Percentiles rank a stretch among this genome's conserved stretches.
These are phyloP conservation scores for Tagetes erecta DNA, from an alignment of 129 eudicot genomes.

Conservation along the genomic window DNA sequence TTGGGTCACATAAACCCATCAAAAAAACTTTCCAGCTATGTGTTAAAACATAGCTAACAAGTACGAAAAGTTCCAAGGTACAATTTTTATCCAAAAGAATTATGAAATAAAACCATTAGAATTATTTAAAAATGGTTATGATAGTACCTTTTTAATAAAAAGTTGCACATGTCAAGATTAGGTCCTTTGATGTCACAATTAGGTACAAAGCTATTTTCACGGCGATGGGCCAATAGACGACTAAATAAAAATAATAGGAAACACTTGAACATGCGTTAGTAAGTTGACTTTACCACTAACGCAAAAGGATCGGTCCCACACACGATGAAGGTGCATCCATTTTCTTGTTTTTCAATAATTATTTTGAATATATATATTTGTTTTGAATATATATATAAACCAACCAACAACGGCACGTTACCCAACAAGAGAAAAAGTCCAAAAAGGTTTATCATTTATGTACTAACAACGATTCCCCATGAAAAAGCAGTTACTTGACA, in stretches of 20 bases:
- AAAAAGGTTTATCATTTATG: background rate
- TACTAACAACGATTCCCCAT: slow-evolving; percentile 6
- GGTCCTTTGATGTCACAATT: background rate
- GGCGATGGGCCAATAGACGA: background rate
- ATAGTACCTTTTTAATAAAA: background rate
- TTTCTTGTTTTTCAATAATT: slow-evolving; percentile 8
- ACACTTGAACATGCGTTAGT: slow-evolving; percentile 37
- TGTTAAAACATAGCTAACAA: background rate
- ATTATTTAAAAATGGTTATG: background rate
- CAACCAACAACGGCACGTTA: slow-evolving; percentile 27
- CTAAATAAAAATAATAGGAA: slow-evolving; percentile 11
- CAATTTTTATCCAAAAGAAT: background rate
- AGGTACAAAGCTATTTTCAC: slow-evolving; percentile 20
- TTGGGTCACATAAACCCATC: background rate
- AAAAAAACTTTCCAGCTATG: background rate
- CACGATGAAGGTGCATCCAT: slow-evolving; percentile 20
- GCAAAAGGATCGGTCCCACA: slow-evolving; percentile 41
- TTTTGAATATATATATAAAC: slow-evolving; percentile 1
- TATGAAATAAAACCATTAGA: background rate
- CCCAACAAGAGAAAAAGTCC: slow-evolving; percentile 22
- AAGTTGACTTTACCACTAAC: slow-evolving; percentile 57
- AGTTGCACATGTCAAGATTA: background rate
- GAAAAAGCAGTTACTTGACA: background rate
- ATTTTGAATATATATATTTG: background rate
- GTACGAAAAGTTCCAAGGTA: background rate